A percentile compares a stretch with the other conserved stretches of the same genome.
phyloP scores from a whole-genome alignment of 257 asterid genomes.

The Solanum sitiens region DNA sequence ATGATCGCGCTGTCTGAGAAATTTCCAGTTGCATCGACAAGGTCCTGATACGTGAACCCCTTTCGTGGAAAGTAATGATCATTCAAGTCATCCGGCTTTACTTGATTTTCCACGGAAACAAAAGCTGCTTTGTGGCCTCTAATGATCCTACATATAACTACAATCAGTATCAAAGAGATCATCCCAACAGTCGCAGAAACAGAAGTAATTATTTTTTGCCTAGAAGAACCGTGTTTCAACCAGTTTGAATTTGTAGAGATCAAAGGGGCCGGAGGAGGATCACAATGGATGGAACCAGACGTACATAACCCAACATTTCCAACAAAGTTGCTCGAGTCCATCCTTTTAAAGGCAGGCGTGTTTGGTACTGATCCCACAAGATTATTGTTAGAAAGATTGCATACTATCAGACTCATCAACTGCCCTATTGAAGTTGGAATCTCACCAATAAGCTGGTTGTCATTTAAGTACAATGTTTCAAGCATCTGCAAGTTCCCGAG shows the following conservation, averaged over 20 bases:
- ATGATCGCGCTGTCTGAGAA: conserved; percentile 49
- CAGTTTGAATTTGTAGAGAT: conserved; percentile 18
- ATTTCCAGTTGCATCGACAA: conserved; percentile 60
- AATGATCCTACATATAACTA: conserved; percentile 47
- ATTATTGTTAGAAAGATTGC: conserved; percentile 75
- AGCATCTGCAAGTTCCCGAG: conserved; percentile 79
- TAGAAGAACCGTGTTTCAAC: conserved; percentile 31
- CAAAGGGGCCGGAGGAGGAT: conserved; percentile 13
- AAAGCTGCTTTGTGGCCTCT: conserved; percentile 18
- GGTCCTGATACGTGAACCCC: conserved; percentile 65
- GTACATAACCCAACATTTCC: conserved; percentile 57
- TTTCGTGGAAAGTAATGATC: conserved; percentile 57
- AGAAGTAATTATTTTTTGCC: conserved; percentile 45
- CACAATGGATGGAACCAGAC: conserved; percentile 23
- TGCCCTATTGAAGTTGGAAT: conserved; percentile 70
- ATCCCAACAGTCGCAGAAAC: conserved; percentile 45
- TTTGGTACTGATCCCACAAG: conserved; percentile 63
- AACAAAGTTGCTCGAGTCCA: conserved; percentile 62
- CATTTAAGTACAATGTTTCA: conserved; percentile 56
- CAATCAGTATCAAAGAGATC: conserved; percentile 40
- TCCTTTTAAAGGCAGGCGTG: conserved; percentile 49
- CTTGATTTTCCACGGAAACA: conserved; percentile 35
- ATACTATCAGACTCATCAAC: conserved; percentile 48
- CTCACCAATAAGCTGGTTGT: conserved; percentile 66
- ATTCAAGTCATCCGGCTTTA: conserved; percentile 30